phyloP scores from a whole-genome alignment of 2,329 filamentous ascomycete species.

The Onygenales sp. region DNA sequence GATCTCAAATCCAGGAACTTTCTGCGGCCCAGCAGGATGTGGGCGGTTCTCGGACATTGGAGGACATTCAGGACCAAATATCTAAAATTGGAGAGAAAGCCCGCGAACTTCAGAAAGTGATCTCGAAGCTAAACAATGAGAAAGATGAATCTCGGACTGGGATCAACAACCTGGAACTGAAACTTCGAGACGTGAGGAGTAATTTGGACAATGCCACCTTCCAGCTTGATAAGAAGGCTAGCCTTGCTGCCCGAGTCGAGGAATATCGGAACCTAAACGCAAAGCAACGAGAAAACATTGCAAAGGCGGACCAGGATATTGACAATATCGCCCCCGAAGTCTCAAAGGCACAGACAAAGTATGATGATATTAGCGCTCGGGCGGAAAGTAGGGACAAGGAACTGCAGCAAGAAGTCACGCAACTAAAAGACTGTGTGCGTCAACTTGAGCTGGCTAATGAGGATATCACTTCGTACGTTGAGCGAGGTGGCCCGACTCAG shows the following conservation, averaged over 20 bases:
- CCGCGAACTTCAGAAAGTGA: constrained; percentile 51
- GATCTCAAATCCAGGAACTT: constrained; percentile 65
- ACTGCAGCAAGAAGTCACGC: constrained; percentile 60
- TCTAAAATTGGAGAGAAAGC: constrained; percentile 58
- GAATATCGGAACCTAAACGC: constrained; percentile 58
- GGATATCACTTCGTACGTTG: constrained; percentile 71
- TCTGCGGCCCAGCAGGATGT: constrained; percentile 64
- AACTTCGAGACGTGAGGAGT: constrained; percentile 64
- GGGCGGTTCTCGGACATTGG: constrained; percentile 57
- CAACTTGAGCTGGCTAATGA: constrained; percentile 66
- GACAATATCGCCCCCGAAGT: constrained; percentile 67
- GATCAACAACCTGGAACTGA: constrained; percentile 63
- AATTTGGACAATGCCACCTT: constrained; percentile 61
- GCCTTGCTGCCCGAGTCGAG: constrained; percentile 61
- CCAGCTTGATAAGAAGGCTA: constrained; percentile 72
- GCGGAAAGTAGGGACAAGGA: constrained; percentile 64
- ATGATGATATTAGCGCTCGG: constrained; percentile 65
- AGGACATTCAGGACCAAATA: constrained; percentile 75
- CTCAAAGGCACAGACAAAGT: constrained; percentile 61
- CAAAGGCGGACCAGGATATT: constrained; percentile 61
- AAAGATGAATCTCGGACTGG: constrained; percentile 61
- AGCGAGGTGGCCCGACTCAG: constrained; percentile 62
- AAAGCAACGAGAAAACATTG: constrained; percentile 61
- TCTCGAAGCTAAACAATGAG: constrained; percentile 58
- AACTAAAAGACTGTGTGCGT: constrained; percentile 62